These are phyloP conservation scores for Chaetomiaceae sp. DNA, from an alignment of 2,329 filamentous ascomycete genomes.

Conservation along the genomic window DNA sequence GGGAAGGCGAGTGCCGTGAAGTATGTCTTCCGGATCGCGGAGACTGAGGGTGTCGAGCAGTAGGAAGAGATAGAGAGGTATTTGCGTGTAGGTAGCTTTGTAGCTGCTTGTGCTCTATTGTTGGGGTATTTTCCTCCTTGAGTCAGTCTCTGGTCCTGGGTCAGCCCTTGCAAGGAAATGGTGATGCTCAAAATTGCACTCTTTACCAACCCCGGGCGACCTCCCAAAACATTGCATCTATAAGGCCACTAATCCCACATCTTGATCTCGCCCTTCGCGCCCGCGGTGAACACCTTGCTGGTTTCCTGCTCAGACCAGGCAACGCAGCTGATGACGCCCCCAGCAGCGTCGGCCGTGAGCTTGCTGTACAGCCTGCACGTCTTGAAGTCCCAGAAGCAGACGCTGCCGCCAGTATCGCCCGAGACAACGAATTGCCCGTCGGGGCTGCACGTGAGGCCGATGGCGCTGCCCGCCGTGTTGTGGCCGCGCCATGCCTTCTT, in stretches of 20 bases:
- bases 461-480: conserved; percentile 90
- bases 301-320: conserved; percentile 98
- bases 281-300: conserved; percentile 87
- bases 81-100: no score
- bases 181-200: no score
- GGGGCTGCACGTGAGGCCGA: conserved; percentile 81
- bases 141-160: no score
- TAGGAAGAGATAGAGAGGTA: no score
- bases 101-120: no score
- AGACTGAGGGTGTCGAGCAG: conserved; percentile 27
- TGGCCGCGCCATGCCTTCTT: conserved; percentile 97
- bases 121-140: no score
- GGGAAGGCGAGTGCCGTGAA: conserved; percentile 61
- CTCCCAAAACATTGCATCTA: not conserved
- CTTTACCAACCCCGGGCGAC: not conserved
- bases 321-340: conserved; percentile 75
- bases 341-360: conserved; percentile 78
- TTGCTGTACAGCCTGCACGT: conserved; percentile 99
- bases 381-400: conserved; percentile 99
- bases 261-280: conserved; percentile 80
- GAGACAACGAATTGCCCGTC: conserved; percentile 88
- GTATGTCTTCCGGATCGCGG: conserved; percentile 50
- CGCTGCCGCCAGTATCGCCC: conserved; percentile 81
- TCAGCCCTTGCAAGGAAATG: no score
- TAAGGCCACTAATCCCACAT: conserved; percentile 72